Conservation (phyloP, 176 grass and related monocot species). For the Otatea glauca region DNA sequence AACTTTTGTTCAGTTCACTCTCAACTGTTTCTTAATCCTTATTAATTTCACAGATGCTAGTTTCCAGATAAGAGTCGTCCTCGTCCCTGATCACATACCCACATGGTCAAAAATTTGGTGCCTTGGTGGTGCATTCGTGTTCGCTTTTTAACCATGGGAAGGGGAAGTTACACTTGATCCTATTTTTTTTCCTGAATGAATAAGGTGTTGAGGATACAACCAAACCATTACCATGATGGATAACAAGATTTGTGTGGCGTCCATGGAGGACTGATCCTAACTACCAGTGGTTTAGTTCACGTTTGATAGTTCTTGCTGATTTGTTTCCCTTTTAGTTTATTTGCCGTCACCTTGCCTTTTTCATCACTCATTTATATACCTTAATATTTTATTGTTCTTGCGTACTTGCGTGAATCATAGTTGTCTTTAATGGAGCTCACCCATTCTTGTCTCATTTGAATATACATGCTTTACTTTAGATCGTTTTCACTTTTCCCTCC, state of each 20-base stretch:
- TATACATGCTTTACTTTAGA: conserved; percentile 24
- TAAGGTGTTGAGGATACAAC: neutral
- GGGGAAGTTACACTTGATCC: neutral
- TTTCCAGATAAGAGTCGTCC: neutral
- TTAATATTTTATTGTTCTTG: neutral
- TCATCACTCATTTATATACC: neutral
- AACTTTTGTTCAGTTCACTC: conserved; percentile 6
- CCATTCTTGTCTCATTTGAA: neutral
- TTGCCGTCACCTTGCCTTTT: neutral
- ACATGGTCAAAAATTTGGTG: neutral
- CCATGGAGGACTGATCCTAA: neutral
- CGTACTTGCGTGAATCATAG: neutral
- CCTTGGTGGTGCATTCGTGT: neutral
- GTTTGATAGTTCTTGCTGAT: neutral
- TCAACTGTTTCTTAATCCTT: neutral
- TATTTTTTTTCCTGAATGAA: neutral
- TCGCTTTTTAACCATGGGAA: neutral
- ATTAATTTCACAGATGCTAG: neutral
- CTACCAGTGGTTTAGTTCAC: neutral
- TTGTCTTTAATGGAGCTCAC: neutral
- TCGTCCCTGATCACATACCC: neutral
- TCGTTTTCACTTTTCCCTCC: conserved; percentile 39
- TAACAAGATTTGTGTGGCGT: neutral
- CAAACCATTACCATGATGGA: neutral
- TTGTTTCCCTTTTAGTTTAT: neutral